Evolutionary conservation across 202 grass and related monocot species (phyloP), one percentile per base, ranked within the genome.

Genomic region (Digitaria exilis): DNA sequence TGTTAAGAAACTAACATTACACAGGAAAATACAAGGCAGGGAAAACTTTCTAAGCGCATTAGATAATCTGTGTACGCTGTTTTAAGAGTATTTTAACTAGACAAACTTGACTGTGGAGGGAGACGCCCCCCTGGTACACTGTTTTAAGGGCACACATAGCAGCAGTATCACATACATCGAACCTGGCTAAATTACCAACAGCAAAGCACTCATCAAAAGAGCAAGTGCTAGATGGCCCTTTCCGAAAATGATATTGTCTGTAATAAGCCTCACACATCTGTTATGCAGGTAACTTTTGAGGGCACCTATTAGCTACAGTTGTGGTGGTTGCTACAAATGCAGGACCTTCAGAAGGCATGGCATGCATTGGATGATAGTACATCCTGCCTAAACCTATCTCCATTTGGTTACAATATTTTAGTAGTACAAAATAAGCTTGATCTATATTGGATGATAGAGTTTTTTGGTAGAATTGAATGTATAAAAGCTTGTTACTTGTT

Each of bases 1-100:
- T 11, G 16, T 90, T 83, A 63, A 69, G 62, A 83, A 70, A 83
- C n/a, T 26, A 84, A 41, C 29, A 79, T 17, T 31, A 61, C 75
- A 76, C 34, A 65, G 51, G 35, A 87, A 21, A 83, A 34, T 60
- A 76, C 35, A 76, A 60, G 55, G 8, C 51, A 37, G 30, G 55
- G 18, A 54, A 72, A 51, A 2, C 19, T 75, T 58, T 55, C 10
- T n/a, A 29, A 45, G 26, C 14, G 61, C 45, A 34, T 32, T 45
- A 24, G 35, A 45, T 24, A 66, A 78, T 61, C 5, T 26, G 19
- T 26, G 9, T 45, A 22, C 16, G 34, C 50, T 77, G 68, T 59
- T 25, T 15, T 63, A 39, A 63, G 11, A 44, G 51, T 75, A 57
- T 52, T 74, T 80, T 72, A 65, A 52, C n/a, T n/a, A 11, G 52